Evolutionary conservation across 305 asterid genomes (phyloP), one percentile per base, ranked within the genome.

Genomic region (Fraxinus baroniana): DNA sequence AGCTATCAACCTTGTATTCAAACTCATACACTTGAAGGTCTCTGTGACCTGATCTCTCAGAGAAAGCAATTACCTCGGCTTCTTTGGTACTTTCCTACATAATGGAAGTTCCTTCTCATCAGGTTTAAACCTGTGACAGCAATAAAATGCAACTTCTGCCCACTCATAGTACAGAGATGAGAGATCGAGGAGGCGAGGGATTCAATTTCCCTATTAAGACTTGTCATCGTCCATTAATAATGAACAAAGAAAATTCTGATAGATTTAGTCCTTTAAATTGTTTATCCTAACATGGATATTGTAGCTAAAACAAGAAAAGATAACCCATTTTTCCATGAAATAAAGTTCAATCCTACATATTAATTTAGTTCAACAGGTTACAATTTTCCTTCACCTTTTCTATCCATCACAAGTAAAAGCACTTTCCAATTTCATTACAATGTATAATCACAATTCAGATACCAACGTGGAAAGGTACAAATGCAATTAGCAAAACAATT

Each of bases 1-100:
- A 89, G 91, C 99, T 95, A 81, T 95, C 99, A 32, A 95, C 80
- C 87, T 82, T 92, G 90, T 95, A 95, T 81, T 95, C 99, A 85
- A 95, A 89, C 89, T 95, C 99, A 17, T 93, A 95, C 37, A 95
- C 95, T 89, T 88, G 94, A 85, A 90, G 86, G 26, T 97, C 98
- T 74, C 68, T 88, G 15, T 81, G 57, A 28, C 93, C 91, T 3
- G 78, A 71, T 87, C 98, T 93, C 89, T 94, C 93, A 0, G 94
- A 90, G 62, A 90, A 90, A 10, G 94, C 87, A 62, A 94, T 84
- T 64, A 94, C 94, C 88, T 91, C 91, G 20, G 92, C 97, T 78
- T 86, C 93, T 85, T 90, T 92, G 18, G 99, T 94, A 80, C 99
- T 94, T 84, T 95, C 99, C 97, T 94, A 70, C 62, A 82, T 20